phyloP scores from a whole-genome alignment of 257 asterid species.

The Perilla frutescens region DNA sequence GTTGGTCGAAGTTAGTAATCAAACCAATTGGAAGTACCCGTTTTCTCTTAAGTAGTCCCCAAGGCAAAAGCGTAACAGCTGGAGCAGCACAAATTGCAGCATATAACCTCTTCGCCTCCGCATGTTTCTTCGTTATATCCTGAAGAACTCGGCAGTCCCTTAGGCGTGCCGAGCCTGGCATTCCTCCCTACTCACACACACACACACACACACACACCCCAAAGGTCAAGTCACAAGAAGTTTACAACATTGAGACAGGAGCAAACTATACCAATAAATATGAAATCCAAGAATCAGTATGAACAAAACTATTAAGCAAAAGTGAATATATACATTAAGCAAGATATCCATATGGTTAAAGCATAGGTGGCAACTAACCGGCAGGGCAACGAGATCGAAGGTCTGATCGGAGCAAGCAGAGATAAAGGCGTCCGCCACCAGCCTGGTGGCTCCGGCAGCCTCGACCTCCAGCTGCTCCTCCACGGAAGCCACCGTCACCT shows the following conservation, averaged over 20 bases:
- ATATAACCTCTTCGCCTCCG: conserved; percentile 72
- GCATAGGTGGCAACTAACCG: conserved; percentile 53
- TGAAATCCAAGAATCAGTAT: background rate
- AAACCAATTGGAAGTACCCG: conserved; percentile 46
- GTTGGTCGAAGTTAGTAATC: background rate
- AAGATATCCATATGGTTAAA: background rate
- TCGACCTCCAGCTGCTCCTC: conserved; percentile 82
- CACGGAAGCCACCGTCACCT: conserved; percentile 88
- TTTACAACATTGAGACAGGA: background rate
- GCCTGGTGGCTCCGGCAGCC: conserved; percentile 81
- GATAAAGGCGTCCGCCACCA: conserved; percentile 76
- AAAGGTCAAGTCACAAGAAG: conserved; percentile 20
- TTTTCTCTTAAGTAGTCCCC: conserved; percentile 90
- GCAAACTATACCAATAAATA: background rate
- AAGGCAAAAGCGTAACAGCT: conserved; percentile 89
- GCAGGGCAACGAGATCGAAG: conserved; percentile 82
- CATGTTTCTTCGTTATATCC: conserved; percentile 77
- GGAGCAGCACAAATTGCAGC: conserved; percentile 98
- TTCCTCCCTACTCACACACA: conserved; percentile 75
- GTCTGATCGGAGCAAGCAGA: conserved; percentile 63
- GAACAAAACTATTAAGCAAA: background rate
- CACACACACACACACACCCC: background rate
- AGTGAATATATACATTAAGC: background rate
- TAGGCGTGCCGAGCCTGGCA: conserved; percentile 96
- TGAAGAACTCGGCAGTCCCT: conserved; percentile 74